Evolutionary conservation across 495 filamentous ascomycete species (phyloP).

Genomic region (Xylaria bambusicola): DNA sequence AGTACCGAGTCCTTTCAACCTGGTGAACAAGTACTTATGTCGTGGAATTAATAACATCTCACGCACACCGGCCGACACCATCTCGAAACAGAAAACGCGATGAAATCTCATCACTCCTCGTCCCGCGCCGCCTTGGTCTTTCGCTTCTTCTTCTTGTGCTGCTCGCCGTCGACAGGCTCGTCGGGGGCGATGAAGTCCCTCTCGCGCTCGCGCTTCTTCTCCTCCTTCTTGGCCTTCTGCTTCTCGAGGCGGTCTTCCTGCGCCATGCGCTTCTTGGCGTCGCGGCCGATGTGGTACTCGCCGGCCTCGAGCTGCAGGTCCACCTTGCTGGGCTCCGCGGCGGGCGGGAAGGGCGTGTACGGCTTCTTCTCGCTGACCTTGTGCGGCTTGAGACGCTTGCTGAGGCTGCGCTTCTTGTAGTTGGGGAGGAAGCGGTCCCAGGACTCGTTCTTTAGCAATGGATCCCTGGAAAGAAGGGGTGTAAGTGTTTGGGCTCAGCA

Average conservation of each 20-base stretch:
- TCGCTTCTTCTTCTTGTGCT: constrained; percentile 61
- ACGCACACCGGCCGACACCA: not conserved
- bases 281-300: constrained; percentile 92
- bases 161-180: constrained; percentile 58
- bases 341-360: constrained; percentile 77
- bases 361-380: constrained; percentile 93
- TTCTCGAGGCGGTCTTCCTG: constrained; percentile 78
- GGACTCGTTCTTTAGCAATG: constrained; percentile 20
- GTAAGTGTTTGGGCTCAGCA: not conserved
- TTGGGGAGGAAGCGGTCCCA: constrained; percentile 97
- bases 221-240: constrained; percentile 79
- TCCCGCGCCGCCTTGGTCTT: constrained; percentile 57
- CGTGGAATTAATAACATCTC: too few relatives aligned
- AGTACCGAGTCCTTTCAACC: too few relatives aligned
- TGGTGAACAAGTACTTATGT: too few relatives aligned
- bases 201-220: constrained; percentile 83
- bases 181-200: constrained; percentile 84
- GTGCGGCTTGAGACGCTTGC: constrained; percentile 77
- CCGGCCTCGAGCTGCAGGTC: constrained; percentile 97
- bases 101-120: constrained; percentile 18
- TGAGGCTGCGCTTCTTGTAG: constrained; percentile 94
- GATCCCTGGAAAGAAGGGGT: constrained; percentile 3
- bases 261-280: constrained; percentile 81
- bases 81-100: not conserved
- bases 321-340: constrained; percentile 74